Base-by-base conservation (phyloP, 192 early-diverging fungal species). In the Podochytrium sp. region DNA sequence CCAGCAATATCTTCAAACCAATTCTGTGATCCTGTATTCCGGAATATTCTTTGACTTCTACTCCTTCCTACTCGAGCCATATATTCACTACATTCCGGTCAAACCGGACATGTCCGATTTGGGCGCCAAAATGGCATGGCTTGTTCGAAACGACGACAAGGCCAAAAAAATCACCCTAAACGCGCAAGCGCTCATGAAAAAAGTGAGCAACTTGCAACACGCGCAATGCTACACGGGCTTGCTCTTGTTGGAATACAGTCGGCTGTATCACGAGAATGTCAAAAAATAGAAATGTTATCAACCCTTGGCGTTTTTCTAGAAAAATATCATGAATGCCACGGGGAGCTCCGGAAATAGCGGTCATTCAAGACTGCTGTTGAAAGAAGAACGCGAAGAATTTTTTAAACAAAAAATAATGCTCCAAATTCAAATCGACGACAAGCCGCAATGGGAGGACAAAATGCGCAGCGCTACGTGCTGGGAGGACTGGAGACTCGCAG, bases 41-140 rank as follows among this genome's bases (percentile, higher is more conserved):
- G 50, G 47, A 20, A 47, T 67, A 12, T 67, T 73, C 51, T 2
- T 35, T 10, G 73, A 73, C 27, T 75, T 32, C 18, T 68, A 51
- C 10, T 51, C 43, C 2, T 42, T 43, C 30, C 66, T 42, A 52
- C 27, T 75, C 20, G 63, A 52, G 38, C 73, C 73, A 0, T 53
- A 30, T 18, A 37, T 73, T 1, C 73, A 75, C 51, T 75, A 75
- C 73, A 39, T 75, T 5, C 73, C 73, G 6, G 1, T 75, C 33
- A 40, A 34, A 6, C 25, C 53, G 1, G 73, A 75, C 39, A 53
- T 64, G 16, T 68, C 61, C 1, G 73, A 75, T 56, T 52, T 75
- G n/a, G 65, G 27, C 7, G 68, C 62, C 29, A 71, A 71, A 41
- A 30, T 71, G 50, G 20, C 30, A 38, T 71, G 68, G 68, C 30